These are phyloP conservation scores for Paxillus ammoniavirescens DNA, from an alignment of 768 basidiomycete species.

Conservation along the genomic window DNA sequence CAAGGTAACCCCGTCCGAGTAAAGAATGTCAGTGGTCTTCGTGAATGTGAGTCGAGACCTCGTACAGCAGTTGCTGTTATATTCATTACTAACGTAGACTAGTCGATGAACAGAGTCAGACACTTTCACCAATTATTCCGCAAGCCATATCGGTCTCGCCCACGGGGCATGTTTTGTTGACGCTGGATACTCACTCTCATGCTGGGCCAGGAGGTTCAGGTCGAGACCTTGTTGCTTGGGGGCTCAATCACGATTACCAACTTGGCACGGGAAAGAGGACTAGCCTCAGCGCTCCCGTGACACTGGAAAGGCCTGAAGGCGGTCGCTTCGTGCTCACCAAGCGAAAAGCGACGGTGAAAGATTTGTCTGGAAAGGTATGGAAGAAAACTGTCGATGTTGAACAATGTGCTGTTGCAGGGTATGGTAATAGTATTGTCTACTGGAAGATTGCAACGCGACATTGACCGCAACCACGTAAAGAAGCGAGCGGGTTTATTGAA, in stretches of 20 bases:
- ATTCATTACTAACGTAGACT: constrained; percentile 5
- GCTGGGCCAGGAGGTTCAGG: constrained; percentile 51
- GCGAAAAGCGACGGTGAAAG: constrained; percentile 52
- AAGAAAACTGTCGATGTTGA: constrained; percentile 59
- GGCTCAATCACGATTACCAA: constrained; percentile 70
- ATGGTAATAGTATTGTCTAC: constrained; percentile 63
- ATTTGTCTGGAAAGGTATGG: constrained; percentile 61
- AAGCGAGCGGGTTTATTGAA: too few relatives aligned
- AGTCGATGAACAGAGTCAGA: constrained; percentile 65
- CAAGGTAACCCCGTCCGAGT: constrained; percentile 70
- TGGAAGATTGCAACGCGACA: constrained; percentile 51
- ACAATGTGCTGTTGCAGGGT: constrained; percentile 63
- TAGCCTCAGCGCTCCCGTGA: constrained; percentile 53
- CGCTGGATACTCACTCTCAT: constrained; percentile 58
- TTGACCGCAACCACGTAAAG: background rate
- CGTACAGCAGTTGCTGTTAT: constrained; percentile 4
- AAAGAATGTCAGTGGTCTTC: constrained; percentile 76
- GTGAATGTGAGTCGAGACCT: constrained; percentile 67
- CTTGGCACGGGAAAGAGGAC: constrained; percentile 72
- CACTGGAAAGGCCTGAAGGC: constrained; percentile 50
- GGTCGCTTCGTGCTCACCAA: constrained; percentile 58
- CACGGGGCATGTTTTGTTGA: constrained; percentile 73
- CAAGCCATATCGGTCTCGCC: constrained; percentile 65
- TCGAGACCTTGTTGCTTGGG: constrained; percentile 72
- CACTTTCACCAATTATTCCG: constrained; percentile 64